Evolutionary conservation across 306 rosid species (phyloP), one percentile per base, ranked within the genome.

Genomic region (Dryas drummondii): DNA sequence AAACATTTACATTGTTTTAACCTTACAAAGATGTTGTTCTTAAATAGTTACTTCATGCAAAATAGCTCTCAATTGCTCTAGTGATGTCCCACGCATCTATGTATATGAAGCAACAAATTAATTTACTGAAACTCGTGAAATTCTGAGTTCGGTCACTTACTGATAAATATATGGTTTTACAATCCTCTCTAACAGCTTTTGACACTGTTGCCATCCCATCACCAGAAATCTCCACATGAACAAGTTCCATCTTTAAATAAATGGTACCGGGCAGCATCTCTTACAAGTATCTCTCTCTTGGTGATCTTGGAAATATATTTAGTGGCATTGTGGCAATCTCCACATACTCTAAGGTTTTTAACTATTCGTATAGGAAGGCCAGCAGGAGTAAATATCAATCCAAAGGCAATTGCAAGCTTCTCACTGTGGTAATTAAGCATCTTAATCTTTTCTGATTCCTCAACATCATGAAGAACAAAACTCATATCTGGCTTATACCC

Each of bases 221-320:
- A 93, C 98, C 97, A 93, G 80, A 91, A 93, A 81, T 93, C 97
- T 79, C 97, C 91, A 56, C 96, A 91, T 10, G 97, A 91, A 82
- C 98, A 91, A 2, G 32, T 76, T 68, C 98, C 98, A 69, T 89
- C 90, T 84, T 93, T 93, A 82, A 93, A 93, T 82, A 91, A 84
- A 87, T 93, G 98, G 78, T 86, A 93, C 52, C 97, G 85, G 52
- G 80, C 92, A 45, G 96, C 77, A 72, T 93, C 97, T 80, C 97
- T 85, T 55, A 93, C 98, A 68, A 93, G 97, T 76, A 93, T 93
- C 79, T 91, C 98, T 84, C 98, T 90, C 72, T 80, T 84, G 62
- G 97, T 89, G 80, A 91, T 82, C 87, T 78, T 89, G 70, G 97
- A 88, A 77, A 93, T 89, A 73, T 91, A 93, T 73, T 93, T 93